phyloP scores from a whole-genome alignment of 2,329 filamentous ascomycete genomes.

The Ophiostoma novo-ulmi region DNA sequence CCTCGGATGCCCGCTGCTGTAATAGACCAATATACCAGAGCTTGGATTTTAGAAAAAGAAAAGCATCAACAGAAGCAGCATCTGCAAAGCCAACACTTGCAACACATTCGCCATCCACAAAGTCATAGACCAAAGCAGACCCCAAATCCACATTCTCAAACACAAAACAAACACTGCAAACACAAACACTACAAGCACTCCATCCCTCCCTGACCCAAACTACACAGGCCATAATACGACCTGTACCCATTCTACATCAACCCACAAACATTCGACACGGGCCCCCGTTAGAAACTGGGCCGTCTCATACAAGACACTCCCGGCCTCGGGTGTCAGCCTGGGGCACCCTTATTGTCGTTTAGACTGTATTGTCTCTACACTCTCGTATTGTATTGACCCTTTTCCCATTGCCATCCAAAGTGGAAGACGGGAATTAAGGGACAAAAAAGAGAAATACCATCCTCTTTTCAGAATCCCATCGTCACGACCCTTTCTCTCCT shows the following conservation, averaged over 20 bases:
- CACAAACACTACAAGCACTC: conserved; percentile 8
- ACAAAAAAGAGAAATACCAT: neutral
- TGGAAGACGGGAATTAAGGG: conserved; percentile 11
- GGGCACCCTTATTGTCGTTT: conserved; percentile 31
- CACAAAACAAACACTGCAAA: conserved; percentile 42
- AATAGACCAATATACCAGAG: conserved; percentile 36
- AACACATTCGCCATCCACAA: neutral
- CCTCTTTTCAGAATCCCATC: conserved; percentile 17
- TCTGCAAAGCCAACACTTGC: neutral
- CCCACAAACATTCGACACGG: conserved; percentile 39
- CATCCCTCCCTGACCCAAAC: conserved; percentile 25
- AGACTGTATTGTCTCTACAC: neutral
- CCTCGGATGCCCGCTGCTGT: conserved; percentile 51
- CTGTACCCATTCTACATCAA: neutral
- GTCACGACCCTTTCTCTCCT: conserved; percentile 28
- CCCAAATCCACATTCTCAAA: conserved; percentile 30
- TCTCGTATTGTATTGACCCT: too few species aligned
- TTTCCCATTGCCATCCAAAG: conserved; percentile 1
- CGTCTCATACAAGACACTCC: conserved; percentile 40
- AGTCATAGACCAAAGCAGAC: neutral
- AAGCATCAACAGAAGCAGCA: neutral
- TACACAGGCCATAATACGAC: conserved; percentile 31
- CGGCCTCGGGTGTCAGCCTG: conserved; percentile 36
- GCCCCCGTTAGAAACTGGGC: conserved; percentile 35
- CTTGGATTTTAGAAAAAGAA: neutral